Evolutionary conservation across 148 eudicot species (phyloP), one percentile per base, ranked within the genome.

Genomic region (Spergularia bocconei): DNA sequence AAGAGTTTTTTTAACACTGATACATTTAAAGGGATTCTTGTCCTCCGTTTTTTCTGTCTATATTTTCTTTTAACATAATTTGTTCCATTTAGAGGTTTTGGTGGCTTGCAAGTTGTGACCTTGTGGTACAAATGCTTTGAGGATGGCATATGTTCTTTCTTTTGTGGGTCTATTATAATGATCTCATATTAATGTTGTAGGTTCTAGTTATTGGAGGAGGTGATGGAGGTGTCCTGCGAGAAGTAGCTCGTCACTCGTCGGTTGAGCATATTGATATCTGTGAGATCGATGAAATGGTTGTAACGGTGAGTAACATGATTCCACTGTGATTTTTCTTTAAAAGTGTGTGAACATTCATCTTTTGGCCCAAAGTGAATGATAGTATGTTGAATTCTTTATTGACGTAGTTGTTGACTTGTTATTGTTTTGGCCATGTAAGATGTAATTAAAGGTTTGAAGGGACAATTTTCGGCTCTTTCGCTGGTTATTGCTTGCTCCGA

Each of bases 191-290:
- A 68, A 38, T 57, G 19, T 80, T 76, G 62, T 76, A 94, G 98
- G 97, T 95, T 76, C 78, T 95, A 84, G 97, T 95, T 60, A 95
- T 95, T 86, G 97, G 99, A 77, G 99, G 97, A 77, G 97, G 99
- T 72, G 99, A 92, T 84, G 99, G 99, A 47, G 99, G 99, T 67
- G 99, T 95, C 75, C 75, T 92, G 71, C 97, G 99, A 73, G 99
- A 95, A 82, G 90, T 95, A 36, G 80, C 99, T 71, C 97, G 99
- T 73, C 85, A 95, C 82, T 73, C 96, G 70, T 83, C 94, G 13
- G 83, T 95, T 48, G 99, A 95, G 84, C 93, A 90, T 56, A 86
- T 95, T 19, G 99, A 95, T 76, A 92, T 95, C 36, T 92, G 97
- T 80, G 99, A 95, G 86, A 95, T 95, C 69, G 99, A 95, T 80